Conservation (phyloP, 345 rosid genomes). For the Pistacia integerrima region DNA sequence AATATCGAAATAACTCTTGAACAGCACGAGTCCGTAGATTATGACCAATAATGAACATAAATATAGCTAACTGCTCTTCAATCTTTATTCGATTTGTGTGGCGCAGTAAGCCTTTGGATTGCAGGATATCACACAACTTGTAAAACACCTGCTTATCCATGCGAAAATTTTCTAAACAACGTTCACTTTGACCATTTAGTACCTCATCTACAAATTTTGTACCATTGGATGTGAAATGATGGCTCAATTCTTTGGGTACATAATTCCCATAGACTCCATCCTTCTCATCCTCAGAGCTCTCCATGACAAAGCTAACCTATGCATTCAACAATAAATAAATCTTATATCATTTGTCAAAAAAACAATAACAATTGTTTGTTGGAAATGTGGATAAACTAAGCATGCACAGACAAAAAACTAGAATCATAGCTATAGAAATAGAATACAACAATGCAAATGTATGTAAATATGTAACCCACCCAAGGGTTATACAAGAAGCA, state of each 20-base stretch:
- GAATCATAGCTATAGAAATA: background rate
- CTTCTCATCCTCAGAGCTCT: conserved; percentile 58
- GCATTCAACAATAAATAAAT: conserved; percentile 19
- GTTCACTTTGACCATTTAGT: conserved; percentile 61
- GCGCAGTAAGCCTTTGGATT: conserved; percentile 72
- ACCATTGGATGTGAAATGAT: conserved; percentile 40
- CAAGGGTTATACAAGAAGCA: background rate
- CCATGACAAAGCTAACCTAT: conserved; percentile 47
- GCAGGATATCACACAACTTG: conserved; percentile 77
- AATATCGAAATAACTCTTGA: conserved; percentile 71
- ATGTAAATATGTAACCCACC: background rate
- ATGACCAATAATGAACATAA: conserved; percentile 82
- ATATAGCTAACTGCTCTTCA: conserved; percentile 89
- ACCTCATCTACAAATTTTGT: conserved; percentile 80
- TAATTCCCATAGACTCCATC: conserved; percentile 40
- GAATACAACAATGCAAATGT: background rate
- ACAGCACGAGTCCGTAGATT: conserved; percentile 88
- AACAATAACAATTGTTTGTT: background rate
- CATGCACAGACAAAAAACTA: background rate
- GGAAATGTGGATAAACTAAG: background rate
- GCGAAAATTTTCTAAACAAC: conserved; percentile 77
- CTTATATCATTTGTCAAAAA: background rate
- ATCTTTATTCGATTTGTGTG: conserved; percentile 88
- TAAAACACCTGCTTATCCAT: conserved; percentile 89
- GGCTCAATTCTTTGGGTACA: conserved; percentile 47